These are phyloP conservation scores for Haplosporangium sp. DNA, from an alignment of 371 early-diverging fungal species.

Conservation along the genomic window DNA sequence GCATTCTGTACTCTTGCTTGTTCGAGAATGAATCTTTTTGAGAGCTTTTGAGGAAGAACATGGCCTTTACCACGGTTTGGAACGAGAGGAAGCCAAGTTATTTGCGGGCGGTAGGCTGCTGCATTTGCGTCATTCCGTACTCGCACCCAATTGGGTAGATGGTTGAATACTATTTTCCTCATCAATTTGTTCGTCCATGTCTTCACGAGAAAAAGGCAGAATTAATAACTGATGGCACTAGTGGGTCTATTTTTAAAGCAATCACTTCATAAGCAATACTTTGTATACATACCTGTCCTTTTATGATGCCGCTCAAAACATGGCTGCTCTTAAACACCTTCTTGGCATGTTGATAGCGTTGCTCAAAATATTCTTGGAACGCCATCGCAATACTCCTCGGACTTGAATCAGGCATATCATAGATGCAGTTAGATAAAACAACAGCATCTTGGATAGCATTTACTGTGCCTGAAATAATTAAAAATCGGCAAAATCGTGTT, in stretches of 20 bases:
- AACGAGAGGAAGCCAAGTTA: constrained; percentile 1
- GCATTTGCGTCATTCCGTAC: constrained; percentile 1
- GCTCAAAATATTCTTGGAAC: constrained; percentile 16
- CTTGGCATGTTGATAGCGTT: constrained; percentile 19
- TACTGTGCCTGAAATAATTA: constrained; percentile 6
- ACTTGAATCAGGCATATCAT: constrained; percentile 11
- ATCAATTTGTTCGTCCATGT: not conserved
- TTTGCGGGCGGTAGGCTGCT: constrained; percentile 11
- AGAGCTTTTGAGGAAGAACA: constrained; percentile 10
- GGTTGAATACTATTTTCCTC: constrained; percentile 12
- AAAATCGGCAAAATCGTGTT: too few species aligned
- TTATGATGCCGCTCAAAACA: constrained; percentile 2
- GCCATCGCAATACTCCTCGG: not conserved
- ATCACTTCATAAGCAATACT: not conserved
- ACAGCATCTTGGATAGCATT: constrained; percentile 29
- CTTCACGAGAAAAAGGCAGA: not conserved
- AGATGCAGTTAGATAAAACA: constrained; percentile 16
- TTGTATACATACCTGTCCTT: constrained; percentile 9
- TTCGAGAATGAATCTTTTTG: constrained; percentile 1
- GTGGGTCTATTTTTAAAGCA: not conserved
- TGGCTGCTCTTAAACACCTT: constrained; percentile 2
- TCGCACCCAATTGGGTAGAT: constrained; percentile 5
- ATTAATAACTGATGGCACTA: not conserved
- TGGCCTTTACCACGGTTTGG: not conserved
- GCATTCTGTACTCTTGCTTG: not conserved